Evolutionary conservation across 2,329 filamentous ascomycete genomes (phyloP).

Genomic region (Sphaerostilbella broomeana): DNA sequence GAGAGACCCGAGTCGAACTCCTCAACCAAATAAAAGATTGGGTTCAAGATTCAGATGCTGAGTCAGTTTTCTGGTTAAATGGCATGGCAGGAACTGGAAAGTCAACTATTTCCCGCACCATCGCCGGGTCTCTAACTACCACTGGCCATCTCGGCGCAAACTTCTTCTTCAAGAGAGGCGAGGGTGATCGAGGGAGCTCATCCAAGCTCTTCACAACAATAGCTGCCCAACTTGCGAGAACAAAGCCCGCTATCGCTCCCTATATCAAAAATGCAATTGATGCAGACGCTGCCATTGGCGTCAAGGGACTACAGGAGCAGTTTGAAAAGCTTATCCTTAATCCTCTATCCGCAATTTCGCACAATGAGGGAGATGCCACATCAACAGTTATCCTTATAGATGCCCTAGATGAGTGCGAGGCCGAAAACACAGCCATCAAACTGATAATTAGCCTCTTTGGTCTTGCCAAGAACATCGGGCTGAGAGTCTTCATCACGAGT

Average conservation of each 20-base stretch:
- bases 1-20: not conserved
- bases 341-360: not conserved
- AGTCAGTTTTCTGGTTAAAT: not conserved
- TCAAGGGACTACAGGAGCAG: not conserved
- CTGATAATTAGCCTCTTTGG: too few relatives aligned
- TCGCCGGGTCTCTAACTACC: not conserved
- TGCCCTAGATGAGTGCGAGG: not conserved
- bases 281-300: not conserved
- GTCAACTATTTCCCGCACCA: not conserved
- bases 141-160: not conserved
- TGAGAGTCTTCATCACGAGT: not conserved
- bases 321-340: not conserved
- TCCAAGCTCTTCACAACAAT: constrained; percentile 3
- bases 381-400: not conserved
- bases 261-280: not conserved
- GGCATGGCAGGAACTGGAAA: constrained; percentile 1
- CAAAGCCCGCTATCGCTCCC: not conserved
- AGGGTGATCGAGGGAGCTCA: not conserved
- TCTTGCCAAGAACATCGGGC: too few relatives aligned
- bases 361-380: not conserved
- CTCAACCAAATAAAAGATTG: not conserved
- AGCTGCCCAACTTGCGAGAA: not conserved
- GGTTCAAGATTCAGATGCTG: not conserved
- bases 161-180: constrained; percentile 5
- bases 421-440: too few relatives aligned